Evolutionary conservation across 106 monocot species (phyloP).

Genomic region (Allium cepa): DNA sequence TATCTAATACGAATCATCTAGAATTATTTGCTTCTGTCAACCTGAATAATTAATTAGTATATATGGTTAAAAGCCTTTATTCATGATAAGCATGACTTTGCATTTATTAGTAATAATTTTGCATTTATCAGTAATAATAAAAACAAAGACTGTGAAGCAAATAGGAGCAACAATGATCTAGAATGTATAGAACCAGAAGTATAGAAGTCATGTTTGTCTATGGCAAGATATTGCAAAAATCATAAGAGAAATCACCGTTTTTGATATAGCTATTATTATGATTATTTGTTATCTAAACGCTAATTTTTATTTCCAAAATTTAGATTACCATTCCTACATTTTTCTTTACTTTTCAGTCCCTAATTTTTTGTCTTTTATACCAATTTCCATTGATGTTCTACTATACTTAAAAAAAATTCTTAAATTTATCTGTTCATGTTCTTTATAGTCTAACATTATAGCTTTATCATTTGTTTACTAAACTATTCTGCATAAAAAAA

Average conservation of each 20-base stretch:
- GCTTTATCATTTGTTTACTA: too few species aligned
- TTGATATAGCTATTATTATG: conserved; percentile 42
- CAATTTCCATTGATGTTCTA: too few species aligned
- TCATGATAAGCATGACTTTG: conserved; percentile 34
- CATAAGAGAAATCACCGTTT: conserved; percentile 78
- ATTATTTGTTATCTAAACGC: conserved; percentile 75
- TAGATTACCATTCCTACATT: too few species aligned
- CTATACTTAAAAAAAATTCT: too few species aligned
- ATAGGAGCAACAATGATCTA: conserved; percentile 47
- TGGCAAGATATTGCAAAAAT: conserved; percentile 77
- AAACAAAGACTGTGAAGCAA: conserved; percentile 80
- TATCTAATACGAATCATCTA: conserved; percentile 29
- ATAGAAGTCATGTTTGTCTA: conserved; percentile 51
- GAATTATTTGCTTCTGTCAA: conserved; percentile 56
- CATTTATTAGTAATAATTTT: too few species aligned
- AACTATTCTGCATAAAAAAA: too few species aligned
- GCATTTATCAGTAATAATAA: conserved; percentile 74
- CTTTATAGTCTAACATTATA: too few species aligned
- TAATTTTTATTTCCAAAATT: too few species aligned
- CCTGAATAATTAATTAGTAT: conserved; percentile 66
- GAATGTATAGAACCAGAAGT: conserved; percentile 76
- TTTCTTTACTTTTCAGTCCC: too few species aligned
- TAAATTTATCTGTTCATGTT: too few species aligned
- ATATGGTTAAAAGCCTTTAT: conserved; percentile 58
- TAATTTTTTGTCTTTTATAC: too few species aligned